Percentiles rank a stretch among this genome's conserved stretches.
These are phyloP conservation scores for Sporothrix mexicana DNA, from an alignment of 2,329 filamentous ascomycete species.

Conservation along the genomic window DNA sequence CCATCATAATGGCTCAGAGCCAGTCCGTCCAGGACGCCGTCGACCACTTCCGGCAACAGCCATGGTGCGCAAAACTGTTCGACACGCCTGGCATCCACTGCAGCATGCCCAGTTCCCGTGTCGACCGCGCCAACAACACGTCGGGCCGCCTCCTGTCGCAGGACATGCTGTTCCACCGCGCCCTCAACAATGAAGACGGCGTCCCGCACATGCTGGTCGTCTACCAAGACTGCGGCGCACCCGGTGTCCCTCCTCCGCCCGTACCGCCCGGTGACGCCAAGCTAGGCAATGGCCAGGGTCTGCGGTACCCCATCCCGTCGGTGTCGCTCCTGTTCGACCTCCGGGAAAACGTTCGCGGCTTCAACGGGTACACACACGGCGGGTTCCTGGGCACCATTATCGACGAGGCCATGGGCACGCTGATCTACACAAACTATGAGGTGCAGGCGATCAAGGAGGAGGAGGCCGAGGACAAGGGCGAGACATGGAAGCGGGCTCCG, in stretches of 20 bases:
- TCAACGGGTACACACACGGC: conserved; percentile 42
- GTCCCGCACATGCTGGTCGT: conserved; percentile 41
- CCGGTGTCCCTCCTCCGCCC: conserved; percentile 11
- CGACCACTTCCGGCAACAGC: conserved; percentile 32
- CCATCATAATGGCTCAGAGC: conserved; percentile 24
- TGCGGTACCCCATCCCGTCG: conserved; percentile 35
- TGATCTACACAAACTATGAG: conserved; percentile 40
- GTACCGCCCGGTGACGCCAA: conserved; percentile 9
- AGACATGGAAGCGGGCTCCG: conserved; percentile 20
- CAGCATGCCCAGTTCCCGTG: conserved; percentile 17
- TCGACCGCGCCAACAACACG: neutral
- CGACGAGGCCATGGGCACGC: conserved; percentile 43
- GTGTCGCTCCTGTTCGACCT: conserved; percentile 40
- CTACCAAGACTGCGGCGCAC: conserved; percentile 34
- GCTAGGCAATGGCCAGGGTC: conserved; percentile 3
- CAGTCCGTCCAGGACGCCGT: conserved; percentile 31
- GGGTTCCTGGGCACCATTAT: conserved; percentile 40
- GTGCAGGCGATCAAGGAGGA: conserved; percentile 30
- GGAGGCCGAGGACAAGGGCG: neutral
- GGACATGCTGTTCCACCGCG: conserved; percentile 32
- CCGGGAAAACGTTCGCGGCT: conserved; percentile 31
- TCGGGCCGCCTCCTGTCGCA: conserved; percentile 26
- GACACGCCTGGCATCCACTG: conserved; percentile 25
- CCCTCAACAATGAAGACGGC: conserved; percentile 33
- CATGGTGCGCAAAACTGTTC: conserved; percentile 34